Evolutionary conservation across 805 yeast species (phyloP).

Genomic region (Suhomyces canberraensis): DNA sequence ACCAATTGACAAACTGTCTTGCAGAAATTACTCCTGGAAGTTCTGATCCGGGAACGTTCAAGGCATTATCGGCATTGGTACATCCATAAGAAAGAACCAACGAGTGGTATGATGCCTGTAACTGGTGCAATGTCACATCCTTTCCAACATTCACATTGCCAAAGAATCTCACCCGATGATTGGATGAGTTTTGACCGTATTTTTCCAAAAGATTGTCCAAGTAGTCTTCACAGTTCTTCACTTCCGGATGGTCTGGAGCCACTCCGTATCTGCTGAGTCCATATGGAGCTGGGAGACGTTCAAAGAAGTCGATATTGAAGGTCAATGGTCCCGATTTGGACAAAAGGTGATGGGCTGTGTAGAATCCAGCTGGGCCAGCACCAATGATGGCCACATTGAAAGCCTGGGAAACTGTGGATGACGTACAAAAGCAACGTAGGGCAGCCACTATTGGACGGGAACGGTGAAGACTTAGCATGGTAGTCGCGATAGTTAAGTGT

Average conservation of each 20-base stretch:
- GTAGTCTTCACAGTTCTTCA: conserved; percentile 76
- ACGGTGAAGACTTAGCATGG: too few species aligned
- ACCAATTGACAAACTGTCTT: conserved; percentile 91
- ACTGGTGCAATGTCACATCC: conserved; percentile 49
- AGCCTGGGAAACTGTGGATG: conserved; percentile 1
- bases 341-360: conserved; percentile 74
- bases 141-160: conserved; percentile 74
- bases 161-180: conserved; percentile 42
- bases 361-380: conserved; percentile 95
- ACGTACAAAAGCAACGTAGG: background rate
- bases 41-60: conserved; percentile 58
- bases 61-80: conserved; percentile 50
- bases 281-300: conserved; percentile 81
- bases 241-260: conserved; percentile 99
- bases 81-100: conserved; percentile 84
- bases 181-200: conserved; percentile 3
- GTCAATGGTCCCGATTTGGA: conserved; percentile 36
- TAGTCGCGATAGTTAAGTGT: too few species aligned
- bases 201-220: conserved; percentile 50
- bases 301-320: conserved; percentile 70
- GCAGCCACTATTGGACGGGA: too few species aligned
- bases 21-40: conserved; percentile 74
- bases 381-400: conserved; percentile 76
- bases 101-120: conserved; percentile 61
- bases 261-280: conserved; percentile 93